These are phyloP conservation scores for Ascochyta pisi DNA, from an alignment of 2,329 filamentous ascomycete genomes.

Conservation along the genomic window DNA sequence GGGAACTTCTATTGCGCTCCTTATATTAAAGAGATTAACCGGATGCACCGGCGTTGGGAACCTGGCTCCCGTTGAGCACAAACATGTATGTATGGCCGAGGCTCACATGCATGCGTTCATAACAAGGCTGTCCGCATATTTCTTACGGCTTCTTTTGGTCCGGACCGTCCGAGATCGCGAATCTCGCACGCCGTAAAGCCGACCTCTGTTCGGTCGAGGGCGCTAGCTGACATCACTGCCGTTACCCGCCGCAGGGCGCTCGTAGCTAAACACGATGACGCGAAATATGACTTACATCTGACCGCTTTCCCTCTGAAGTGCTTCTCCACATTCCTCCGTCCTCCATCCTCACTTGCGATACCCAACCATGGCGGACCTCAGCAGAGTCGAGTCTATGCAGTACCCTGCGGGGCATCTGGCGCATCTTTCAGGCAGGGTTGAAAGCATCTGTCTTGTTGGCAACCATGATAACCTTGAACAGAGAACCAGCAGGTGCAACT, in stretches of 20 bases:
- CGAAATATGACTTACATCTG: conserved; percentile 22
- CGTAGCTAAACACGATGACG: conserved; percentile 31
- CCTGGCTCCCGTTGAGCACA: background rate
- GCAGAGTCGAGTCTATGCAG: conserved; percentile 52
- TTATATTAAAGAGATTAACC: background rate
- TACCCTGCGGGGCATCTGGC: conserved; percentile 83
- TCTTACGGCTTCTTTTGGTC: conserved; percentile 20
- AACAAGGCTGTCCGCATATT: background rate
- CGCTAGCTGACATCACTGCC: conserved; percentile 38
- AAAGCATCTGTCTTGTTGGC: no score
- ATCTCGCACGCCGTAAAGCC: conserved; percentile 24
- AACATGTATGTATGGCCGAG: background rate
- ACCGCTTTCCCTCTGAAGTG: conserved; percentile 16
- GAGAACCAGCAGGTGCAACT: conserved; percentile 72
- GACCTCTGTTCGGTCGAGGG: conserved; percentile 17
- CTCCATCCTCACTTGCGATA: background rate
- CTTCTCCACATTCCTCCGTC: background rate
- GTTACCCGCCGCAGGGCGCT: conserved; percentile 33
- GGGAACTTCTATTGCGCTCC: no score
- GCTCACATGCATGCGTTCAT: background rate
- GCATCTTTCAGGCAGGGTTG: conserved; percentile 59
- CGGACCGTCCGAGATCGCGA: conserved; percentile 21
- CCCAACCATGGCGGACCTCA: conserved; percentile 44
- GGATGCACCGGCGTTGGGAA: conserved; percentile 3
- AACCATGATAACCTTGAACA: conserved; percentile 42